These are phyloP conservation scores for Microbotryum intermedium DNA, from an alignment of 1,284 basidiomycete species.

Conservation along the genomic window DNA sequence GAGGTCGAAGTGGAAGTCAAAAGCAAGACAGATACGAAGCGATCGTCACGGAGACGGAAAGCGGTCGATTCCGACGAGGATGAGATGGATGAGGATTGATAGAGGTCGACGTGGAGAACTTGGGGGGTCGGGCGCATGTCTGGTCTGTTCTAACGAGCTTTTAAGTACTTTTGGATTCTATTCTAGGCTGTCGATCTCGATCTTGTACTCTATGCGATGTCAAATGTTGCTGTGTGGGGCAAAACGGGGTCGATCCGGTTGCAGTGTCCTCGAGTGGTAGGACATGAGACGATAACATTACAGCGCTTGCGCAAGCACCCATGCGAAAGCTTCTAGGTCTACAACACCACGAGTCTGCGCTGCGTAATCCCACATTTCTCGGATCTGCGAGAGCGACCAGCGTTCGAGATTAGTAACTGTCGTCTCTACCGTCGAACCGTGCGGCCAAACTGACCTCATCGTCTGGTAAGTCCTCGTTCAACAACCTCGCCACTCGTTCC, in stretches of 20 bases:
- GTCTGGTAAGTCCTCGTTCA: constrained; percentile 31
- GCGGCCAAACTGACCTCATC: constrained; percentile 25
- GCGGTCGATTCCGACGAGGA: not conserved
- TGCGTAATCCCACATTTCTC: constrained; percentile 34
- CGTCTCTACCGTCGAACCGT: too few species aligned
- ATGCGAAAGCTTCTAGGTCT: constrained; percentile 24
- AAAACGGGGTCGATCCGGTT: not conserved
- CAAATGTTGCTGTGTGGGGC: not conserved
- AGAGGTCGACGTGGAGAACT: not conserved
- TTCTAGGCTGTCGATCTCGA: not conserved
- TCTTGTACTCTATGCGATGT: not conserved
- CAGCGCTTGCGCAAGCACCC: constrained; percentile 27
- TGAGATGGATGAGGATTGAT: not conserved
- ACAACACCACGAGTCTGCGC: constrained; percentile 14
- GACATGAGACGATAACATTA: not conserved
- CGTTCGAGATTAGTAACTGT: not conserved
- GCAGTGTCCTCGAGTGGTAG: not conserved
- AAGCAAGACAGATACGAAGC: not conserved
- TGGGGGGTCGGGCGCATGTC: too few species aligned
- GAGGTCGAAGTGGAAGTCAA: not conserved
- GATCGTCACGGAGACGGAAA: not conserved
- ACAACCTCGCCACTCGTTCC: constrained; percentile 24
- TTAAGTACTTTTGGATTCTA: not conserved
- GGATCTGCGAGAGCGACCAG: constrained; percentile 11
- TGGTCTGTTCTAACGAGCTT: not conserved